These are phyloP conservation scores for Pelargonium australe DNA, from an alignment of 441 rosid species.

Conservation along the genomic window DNA sequence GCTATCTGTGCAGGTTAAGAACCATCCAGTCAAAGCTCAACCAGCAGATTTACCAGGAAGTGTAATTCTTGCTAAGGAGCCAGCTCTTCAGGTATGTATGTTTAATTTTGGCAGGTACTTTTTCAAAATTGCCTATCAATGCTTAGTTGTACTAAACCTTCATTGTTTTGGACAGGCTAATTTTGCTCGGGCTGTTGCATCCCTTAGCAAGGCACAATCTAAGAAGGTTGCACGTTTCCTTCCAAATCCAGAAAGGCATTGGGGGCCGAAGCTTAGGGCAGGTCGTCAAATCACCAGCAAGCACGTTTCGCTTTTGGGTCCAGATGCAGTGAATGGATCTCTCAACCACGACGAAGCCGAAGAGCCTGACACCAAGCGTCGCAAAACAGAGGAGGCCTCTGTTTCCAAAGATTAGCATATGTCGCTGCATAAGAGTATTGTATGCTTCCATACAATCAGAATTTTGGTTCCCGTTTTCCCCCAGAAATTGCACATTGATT, in stretches of 20 bases:
- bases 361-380: constrained; percentile 45
- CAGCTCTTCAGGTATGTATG: constrained; percentile 56
- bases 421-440: neutral
- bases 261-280: constrained; percentile 97
- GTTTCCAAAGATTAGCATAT: neutral
- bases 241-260: constrained; percentile 93
- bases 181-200: constrained; percentile 76
- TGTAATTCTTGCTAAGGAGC: constrained; percentile 84
- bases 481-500: neutral
- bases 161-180: constrained; percentile 49
- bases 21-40: constrained; percentile 88
- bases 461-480: neutral
- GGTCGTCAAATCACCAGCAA: constrained; percentile 91
- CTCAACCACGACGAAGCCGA: constrained; percentile 41
- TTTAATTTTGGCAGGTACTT: neutral
- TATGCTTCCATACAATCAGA: neutral
- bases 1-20: constrained; percentile 55
- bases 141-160: too few species aligned
- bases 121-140: neutral
- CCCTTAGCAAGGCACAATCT: constrained; percentile 89
- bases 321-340: constrained; percentile 74
- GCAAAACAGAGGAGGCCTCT: constrained; percentile 33
- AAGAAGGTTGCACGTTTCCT: constrained; percentile 88
- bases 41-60: constrained; percentile 76
- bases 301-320: constrained; percentile 86